Percentiles rank a stretch among this genome's conserved stretches.
Conservation (phyloP, 1,284 basidiomycete species). For the Leccinum fuscescens region DNA sequence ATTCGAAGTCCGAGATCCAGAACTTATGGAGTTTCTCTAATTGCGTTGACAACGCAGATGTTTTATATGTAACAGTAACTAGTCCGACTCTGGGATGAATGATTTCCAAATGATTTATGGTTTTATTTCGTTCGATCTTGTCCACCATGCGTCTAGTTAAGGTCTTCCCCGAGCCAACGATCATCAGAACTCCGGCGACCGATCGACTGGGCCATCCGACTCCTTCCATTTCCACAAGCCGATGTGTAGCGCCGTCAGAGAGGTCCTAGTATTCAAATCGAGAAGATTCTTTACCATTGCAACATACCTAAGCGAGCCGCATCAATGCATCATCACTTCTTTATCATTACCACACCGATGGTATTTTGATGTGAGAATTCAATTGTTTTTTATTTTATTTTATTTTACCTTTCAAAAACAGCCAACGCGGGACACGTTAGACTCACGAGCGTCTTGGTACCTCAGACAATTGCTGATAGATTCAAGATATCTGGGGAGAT, state of each 20-base stretch:
- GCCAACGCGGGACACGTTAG: background rate
- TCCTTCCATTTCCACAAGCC: background rate
- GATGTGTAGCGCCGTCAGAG: background rate
- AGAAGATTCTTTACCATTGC: background rate
- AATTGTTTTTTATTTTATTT: too few relatives aligned
- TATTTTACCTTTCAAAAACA: background rate
- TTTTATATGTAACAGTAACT: background rate
- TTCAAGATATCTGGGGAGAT: background rate
- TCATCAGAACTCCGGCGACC: background rate
- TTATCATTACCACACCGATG: background rate
- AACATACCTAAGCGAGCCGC: background rate
- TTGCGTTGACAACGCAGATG: background rate
- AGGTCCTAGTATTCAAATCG: background rate
- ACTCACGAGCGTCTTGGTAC: background rate
- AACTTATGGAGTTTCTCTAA: slow-evolving; percentile 1
- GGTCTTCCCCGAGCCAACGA: background rate
- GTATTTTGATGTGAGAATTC: background rate
- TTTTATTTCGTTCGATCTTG: background rate
- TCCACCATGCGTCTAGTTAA: background rate
- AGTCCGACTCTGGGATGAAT: background rate
- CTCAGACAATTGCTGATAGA: background rate
- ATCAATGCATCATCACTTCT: background rate
- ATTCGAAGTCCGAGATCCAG: slow-evolving; percentile 4
- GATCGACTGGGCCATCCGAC: background rate
- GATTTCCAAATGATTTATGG: background rate